A percentile compares a stretch with the other conserved stretches of the same genome.
These are phyloP conservation scores for Bipolaris oryzae DNA, from an alignment of 2,329 filamentous ascomycete species.

Conservation along the genomic window DNA sequence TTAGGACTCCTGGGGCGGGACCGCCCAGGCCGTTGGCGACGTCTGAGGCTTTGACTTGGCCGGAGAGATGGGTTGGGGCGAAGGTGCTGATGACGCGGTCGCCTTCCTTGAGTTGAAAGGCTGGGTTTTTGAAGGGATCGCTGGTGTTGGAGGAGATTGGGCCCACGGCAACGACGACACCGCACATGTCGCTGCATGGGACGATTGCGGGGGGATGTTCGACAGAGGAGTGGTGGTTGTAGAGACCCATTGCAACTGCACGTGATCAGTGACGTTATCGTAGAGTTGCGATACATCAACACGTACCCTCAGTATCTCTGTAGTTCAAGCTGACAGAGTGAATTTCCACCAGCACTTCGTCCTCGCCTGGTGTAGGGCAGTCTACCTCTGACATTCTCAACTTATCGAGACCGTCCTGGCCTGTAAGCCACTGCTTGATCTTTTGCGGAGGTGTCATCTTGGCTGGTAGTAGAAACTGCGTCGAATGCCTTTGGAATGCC, in stretches of 20 bases:
- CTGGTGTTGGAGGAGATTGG: constrained; percentile 46
- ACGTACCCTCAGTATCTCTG: constrained; percentile 56
- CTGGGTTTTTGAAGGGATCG: constrained; percentile 54
- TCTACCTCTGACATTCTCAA: constrained; percentile 44
- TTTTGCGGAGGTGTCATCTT: constrained; percentile 36
- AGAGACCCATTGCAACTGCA: constrained; percentile 68
- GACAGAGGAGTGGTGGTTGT: constrained; percentile 67
- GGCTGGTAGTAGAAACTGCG: constrained; percentile 16
- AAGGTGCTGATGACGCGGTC: constrained; percentile 73
- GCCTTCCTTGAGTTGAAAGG: constrained; percentile 50
- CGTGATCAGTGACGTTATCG: constrained; percentile 10
- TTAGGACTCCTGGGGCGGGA: constrained; percentile 63
- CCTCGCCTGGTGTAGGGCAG: constrained; percentile 44
- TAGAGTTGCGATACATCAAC: neutral
- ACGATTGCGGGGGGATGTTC: constrained; percentile 56
- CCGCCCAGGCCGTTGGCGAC: constrained; percentile 65
- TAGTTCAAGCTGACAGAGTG: constrained; percentile 61
- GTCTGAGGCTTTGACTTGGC: constrained; percentile 63
- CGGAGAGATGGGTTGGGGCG: constrained; percentile 61
- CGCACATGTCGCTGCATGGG: constrained; percentile 74
- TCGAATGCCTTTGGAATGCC: constrained; percentile 16
- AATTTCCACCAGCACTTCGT: constrained; percentile 59
- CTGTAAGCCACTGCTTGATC: constrained; percentile 51
- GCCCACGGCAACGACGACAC: constrained; percentile 61
- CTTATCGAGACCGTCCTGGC: constrained; percentile 53